Conservation (phyloP, 2,329 filamentous ascomycete genomes). For the Amauroascus verrucosus region DNA sequence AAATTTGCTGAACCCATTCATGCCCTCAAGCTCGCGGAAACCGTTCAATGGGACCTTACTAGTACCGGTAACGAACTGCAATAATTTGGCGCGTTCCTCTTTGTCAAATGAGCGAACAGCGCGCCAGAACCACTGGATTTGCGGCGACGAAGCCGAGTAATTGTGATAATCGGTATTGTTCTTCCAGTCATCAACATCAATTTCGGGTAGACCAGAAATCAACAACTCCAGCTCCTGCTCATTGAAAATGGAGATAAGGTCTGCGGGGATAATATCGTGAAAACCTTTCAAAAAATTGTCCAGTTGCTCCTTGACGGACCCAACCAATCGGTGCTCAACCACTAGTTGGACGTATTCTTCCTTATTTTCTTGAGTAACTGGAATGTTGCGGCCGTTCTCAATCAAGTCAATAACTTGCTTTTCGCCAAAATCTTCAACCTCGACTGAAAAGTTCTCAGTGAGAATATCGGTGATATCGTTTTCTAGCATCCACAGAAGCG, state of each 20-base stretch:
- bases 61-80: constrained; percentile 97
- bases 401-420: constrained; percentile 78
- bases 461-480: constrained; percentile 98
- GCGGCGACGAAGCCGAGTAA: constrained; percentile 83
- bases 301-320: constrained; percentile 88
- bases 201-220: constrained; percentile 93
- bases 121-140: constrained; percentile 99
- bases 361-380: constrained; percentile 97
- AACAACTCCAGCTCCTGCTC: constrained; percentile 94
- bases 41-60: constrained; percentile 97
- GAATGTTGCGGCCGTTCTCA: constrained; percentile 76
- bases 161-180: constrained; percentile 98
- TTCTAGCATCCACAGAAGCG: constrained; percentile 93
- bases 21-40: constrained; percentile 97
- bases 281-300: constrained; percentile 90
- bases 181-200: constrained; percentile 98
- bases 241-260: constrained; percentile 94
- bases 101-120: constrained; percentile 96
- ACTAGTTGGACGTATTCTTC: constrained; percentile 92
- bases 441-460: constrained; percentile 88
- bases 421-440: constrained; percentile 88
- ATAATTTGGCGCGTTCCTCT: constrained; percentile 90
- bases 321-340: constrained; percentile 84
- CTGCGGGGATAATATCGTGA: constrained; percentile 93
- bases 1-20: constrained; percentile 97